Evolutionary conservation across 768 basidiomycete genomes (phyloP).

Genomic region (Mycena epipterygia): DNA sequence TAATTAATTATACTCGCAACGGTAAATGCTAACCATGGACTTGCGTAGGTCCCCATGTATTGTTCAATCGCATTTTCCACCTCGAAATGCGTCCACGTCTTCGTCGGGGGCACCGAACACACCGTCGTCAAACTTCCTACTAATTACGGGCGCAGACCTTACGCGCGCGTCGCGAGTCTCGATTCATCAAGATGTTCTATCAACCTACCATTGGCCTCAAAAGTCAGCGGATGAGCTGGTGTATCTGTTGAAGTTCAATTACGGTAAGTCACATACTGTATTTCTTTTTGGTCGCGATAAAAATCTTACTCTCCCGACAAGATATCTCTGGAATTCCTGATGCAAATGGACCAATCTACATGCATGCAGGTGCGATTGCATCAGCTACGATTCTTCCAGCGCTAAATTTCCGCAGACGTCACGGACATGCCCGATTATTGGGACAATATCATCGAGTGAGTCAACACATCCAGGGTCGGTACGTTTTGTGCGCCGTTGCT

Average conservation of each 20-base stretch:
- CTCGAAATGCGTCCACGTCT: conserved; percentile 38
- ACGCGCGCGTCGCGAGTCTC: conserved; percentile 39
- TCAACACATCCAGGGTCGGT: no score
- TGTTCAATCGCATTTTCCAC: conserved; percentile 33
- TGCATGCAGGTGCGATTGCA: conserved; percentile 5
- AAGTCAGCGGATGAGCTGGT: conserved; percentile 38
- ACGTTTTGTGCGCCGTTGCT: no score
- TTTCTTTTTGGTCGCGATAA: background rate
- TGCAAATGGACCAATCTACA: conserved; percentile 25
- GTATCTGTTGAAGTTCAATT: conserved; percentile 36
- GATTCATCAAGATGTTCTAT: conserved; percentile 34
- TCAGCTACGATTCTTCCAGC: background rate
- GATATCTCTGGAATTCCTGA: conserved; percentile 36
- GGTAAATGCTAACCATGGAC: background rate
- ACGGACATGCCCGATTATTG: conserved; percentile 33
- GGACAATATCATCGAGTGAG: conserved; percentile 37
- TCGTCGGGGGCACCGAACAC: conserved; percentile 39
- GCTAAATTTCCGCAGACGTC: background rate
- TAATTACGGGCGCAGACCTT: conserved; percentile 42
- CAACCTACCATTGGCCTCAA: conserved; percentile 19
- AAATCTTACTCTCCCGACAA: background rate
- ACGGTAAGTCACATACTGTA: conserved; percentile 15
- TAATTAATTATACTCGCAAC: background rate
- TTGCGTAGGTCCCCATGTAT: conserved; percentile 34
- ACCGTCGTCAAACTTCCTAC: conserved; percentile 43